Base-by-base conservation (phyloP, 345 rosid genomes). In the Linum usitatissimum region DNA sequence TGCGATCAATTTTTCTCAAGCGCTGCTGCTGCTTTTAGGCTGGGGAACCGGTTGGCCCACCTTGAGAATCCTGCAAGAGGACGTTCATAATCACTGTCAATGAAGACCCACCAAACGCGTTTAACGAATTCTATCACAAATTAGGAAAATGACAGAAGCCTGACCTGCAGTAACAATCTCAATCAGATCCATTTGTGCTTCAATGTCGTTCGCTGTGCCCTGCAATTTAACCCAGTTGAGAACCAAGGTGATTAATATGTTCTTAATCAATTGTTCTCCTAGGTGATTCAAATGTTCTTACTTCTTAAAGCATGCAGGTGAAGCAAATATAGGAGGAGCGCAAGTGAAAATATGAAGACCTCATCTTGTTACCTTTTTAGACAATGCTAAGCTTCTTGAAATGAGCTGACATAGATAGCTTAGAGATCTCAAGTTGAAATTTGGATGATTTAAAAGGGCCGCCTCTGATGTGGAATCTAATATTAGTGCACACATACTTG, bases 381-480 rank as follows among this genome's bases (percentile, higher is more conserved):
- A 30, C 57, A 80, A 72, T 42, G 83, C 75, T 51, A 89, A 68
- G 76, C 95, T 84, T 77, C 77, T 80, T 23, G 76, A 80, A 9
- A 87, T 68, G 70, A 90, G 78, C 63, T 23, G 61, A 28, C 77
- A 79, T 9, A 93, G 72, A 49, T 67, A 71, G 56, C 62, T 61
- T 20, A 84, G 70, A 23, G 80, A 71, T 70, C 71, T 70, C 23
- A 17, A 23, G 53, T 67, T 69, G 60, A 86, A 82, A 66, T 62
- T 63, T 9, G 79, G 77, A 76, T 75, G 83, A 64, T 73, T 73
- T n/a, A 76, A 73, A 63, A 90, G 86, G 70, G 82, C 81, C 62
- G 77, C 85, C 72, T 90, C 94, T 49, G 99, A 89, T 59, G 84
- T 83, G 42, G 63, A 68, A 66, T 84, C 97, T 51, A 90, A 71